A percentile compares a stretch with the other conserved stretches of the same genome.
These are phyloP conservation scores for Trebouxia sp. DNA, from an alignment of 139 green algal genomes.

Conservation along the genomic window DNA sequence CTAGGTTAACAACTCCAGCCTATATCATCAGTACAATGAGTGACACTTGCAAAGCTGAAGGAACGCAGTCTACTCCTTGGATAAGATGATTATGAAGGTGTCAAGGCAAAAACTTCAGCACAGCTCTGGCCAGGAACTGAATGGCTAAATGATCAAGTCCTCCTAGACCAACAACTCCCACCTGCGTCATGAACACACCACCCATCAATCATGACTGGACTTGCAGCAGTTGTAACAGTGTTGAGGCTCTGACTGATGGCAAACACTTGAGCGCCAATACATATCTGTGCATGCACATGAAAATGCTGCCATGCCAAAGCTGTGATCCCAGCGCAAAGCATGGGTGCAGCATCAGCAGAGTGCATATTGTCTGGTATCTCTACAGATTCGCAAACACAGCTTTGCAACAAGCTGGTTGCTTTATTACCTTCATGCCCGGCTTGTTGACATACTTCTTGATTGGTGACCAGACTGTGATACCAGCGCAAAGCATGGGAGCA, in stretches of 20 bases:
- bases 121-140: conserved; percentile 39
- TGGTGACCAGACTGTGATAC: conserved; percentile 34
- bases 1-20: conserved; percentile 55
- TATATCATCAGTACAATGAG: too few relatives aligned
- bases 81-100: too few relatives aligned
- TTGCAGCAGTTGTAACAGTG: too few relatives aligned
- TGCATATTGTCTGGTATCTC: conserved; percentile 24
- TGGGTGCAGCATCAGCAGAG: conserved; percentile 1
- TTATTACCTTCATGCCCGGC: conserved; percentile 22
- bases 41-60: too few relatives aligned
- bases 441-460: conserved; percentile 21
- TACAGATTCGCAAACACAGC: too few relatives aligned
- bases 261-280: conserved; percentile 42
- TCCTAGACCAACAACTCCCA: conserved; percentile 56
- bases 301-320: too few relatives aligned
- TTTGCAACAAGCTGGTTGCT: neutral
- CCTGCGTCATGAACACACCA: neutral
- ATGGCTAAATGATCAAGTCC: conserved; percentile 58
- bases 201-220: too few relatives aligned
- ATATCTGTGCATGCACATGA: too few relatives aligned
- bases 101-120: too few relatives aligned
- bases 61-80: too few relatives aligned
- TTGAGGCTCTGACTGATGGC: conserved; percentile 42
- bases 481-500: conserved; percentile 37
- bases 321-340: conserved; percentile 39